Base-by-base conservation (phyloP, 1,139 yeast species). In the Protomyces lactucae-debilis region DNA sequence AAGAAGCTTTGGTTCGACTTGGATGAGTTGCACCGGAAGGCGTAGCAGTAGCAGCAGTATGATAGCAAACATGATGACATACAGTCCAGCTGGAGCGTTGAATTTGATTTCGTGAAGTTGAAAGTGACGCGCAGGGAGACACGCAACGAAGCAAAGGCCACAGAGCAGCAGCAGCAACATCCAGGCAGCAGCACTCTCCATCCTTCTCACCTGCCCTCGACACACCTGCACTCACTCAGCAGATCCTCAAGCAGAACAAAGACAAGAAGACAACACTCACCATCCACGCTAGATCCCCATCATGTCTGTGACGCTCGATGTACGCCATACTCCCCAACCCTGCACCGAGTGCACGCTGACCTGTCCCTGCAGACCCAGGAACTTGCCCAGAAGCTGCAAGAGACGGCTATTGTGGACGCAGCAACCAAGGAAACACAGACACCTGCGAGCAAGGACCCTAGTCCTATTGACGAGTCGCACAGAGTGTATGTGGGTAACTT, bases 401-500 rank as follows among this genome's bases (percentile, higher is more conserved):
- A 43, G 48, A 43, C 48, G 25, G 18, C 48, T 10, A 43, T 43
- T 21, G 12, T 6, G 23, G 48, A 43, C 18, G 48, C 48, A n/a
- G 48, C 48, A 16, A 10, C 9, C 48, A 43, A 43, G 25, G 43
- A 37, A n/a, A 37, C 14, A 14, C 32, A 28, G 3, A n/a, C 43
- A 8, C 23, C 28, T 18, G 57, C 63, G n/a, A 52, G 28, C 48
- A 59, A 60, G 55, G 55, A 60, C 21, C 40, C 64, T 25, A 39
- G 64, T 55, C 55, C 66, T 37, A 53, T 67, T 35, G 64, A 55
- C 23, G 70, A 69, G 53, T 61, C 68, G 51, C 68, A 70, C 32
- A 65, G 71, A n/a, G 43, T 75, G 40, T 73, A 70, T 66, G 67
- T 74, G 60, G 76, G 78, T 52, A 74, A 73, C 67, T 65, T 77